Evolutionary conservation across 169 alveolate genomes (phyloP).

Genomic region (Theileria equi): DNA sequence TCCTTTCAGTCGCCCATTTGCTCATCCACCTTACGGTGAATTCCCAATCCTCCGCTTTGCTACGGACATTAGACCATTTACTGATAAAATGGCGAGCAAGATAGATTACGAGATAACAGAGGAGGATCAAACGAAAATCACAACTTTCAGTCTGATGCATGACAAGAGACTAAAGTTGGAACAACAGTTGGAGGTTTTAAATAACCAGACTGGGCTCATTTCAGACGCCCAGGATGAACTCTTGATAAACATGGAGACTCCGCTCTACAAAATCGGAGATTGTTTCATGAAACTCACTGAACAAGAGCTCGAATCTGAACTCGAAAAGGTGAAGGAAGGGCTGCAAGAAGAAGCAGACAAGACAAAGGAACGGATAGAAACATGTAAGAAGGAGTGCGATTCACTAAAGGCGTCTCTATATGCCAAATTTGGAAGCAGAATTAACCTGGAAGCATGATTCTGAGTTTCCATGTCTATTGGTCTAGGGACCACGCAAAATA

Average conservation of each 20-base stretch:
- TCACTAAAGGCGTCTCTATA: conserved; percentile 47
- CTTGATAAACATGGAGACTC: conserved; percentile 36
- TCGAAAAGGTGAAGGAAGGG: conserved; percentile 12
- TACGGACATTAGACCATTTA: too few species aligned
- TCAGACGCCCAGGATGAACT: conserved; percentile 60
- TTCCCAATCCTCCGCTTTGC: too few species aligned
- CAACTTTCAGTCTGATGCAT: conserved; percentile 39
- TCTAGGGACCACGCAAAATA: too few species aligned
- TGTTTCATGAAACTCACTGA: conserved; percentile 51
- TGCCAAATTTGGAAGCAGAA: conserved; percentile 57
- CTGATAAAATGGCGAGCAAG: conserved; percentile 16
- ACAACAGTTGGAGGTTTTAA: conserved; percentile 10
- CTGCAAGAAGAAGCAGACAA: conserved; percentile 19
- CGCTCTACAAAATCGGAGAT: conserved; percentile 50
- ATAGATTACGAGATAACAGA: conserved; percentile 56
- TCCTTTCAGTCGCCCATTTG: too few species aligned
- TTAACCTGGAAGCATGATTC: conserved; percentile 51
- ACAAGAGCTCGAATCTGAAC: conserved; percentile 16
- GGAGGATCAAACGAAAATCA: conserved; percentile 58
- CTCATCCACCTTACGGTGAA: too few species aligned
- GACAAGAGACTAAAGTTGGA: conserved; percentile 19
- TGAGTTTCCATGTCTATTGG: too few species aligned
- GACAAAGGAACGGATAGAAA: conserved; percentile 3
- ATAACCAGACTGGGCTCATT: conserved; percentile 21
- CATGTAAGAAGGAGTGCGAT: neutral